phyloP scores from a whole-genome alignment of 306 rosid species.

The Cucurbita maxima region DNA sequence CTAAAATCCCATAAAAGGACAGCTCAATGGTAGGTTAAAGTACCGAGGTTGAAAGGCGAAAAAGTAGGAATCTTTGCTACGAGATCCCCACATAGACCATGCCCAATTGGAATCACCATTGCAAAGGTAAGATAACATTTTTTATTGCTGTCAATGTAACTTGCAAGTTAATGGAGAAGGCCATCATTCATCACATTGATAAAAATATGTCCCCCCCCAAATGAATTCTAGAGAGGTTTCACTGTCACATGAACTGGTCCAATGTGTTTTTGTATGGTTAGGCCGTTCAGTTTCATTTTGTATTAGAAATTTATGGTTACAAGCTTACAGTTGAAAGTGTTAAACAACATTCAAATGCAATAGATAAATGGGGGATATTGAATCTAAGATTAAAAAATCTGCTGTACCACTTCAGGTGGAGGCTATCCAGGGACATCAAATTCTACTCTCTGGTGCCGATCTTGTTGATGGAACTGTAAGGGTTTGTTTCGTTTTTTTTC shows the following conservation, averaged over 20 bases:
- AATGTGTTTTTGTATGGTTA: not conserved
- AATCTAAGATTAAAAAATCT: not conserved
- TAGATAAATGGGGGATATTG: not conserved
- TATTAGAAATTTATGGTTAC: not conserved
- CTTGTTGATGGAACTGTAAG: slow-evolving; percentile 95
- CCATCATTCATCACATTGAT: not conserved
- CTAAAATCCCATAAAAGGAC: slow-evolving; percentile 17
- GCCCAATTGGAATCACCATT: slow-evolving; percentile 92
- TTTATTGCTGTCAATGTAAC: not conserved
- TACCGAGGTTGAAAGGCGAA: slow-evolving; percentile 79
- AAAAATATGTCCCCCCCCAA: too few relatives aligned
- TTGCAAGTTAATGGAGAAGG: not conserved
- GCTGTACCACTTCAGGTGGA: slow-evolving; percentile 41
- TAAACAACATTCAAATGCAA: not conserved
- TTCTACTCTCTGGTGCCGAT: slow-evolving; percentile 84
- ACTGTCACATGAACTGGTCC: not conserved
- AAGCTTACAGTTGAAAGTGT: not conserved
- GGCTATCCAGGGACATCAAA: slow-evolving; percentile 54
- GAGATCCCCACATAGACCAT: slow-evolving; percentile 87
- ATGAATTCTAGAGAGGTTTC: not conserved
- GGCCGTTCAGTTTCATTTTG: not conserved
- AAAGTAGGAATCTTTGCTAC: slow-evolving; percentile 85
- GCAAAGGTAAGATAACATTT: slow-evolving; percentile 47
- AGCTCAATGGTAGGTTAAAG: slow-evolving; percentile 68
- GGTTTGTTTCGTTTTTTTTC: slow-evolving; percentile 14